Conservation (phyloP, 352 stramenopile genomes). For the Phytophthora quininea region DNA sequence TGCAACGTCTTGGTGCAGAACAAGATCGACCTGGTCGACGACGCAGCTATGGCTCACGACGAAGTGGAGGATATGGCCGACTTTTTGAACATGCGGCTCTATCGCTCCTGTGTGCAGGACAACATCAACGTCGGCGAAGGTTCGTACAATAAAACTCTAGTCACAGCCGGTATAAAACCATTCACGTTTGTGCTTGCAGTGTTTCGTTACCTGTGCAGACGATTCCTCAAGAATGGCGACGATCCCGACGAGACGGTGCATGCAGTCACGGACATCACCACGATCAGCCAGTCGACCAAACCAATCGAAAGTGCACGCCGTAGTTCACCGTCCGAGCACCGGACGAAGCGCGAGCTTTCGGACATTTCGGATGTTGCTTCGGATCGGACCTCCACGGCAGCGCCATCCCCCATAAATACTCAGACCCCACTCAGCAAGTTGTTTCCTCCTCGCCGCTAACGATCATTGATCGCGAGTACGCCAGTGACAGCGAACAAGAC, state of each 20-base stretch:
- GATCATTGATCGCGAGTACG: conserved; percentile 31
- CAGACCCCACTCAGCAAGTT: conserved; percentile 6
- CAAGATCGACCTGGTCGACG: conserved; percentile 75
- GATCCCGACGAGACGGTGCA: conserved; percentile 39
- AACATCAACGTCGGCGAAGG: conserved; percentile 78
- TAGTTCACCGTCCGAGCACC: conserved; percentile 23
- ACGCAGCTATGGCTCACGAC: conserved; percentile 58
- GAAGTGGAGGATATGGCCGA: conserved; percentile 75
- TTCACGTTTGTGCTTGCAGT: conserved; percentile 31
- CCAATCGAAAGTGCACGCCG: conserved; percentile 14
- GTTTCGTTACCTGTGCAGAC: conserved; percentile 62
- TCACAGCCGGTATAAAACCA: no score
- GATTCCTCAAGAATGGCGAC: conserved; percentile 52
- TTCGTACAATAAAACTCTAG: conserved; percentile 10
- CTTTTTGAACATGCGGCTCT: conserved; percentile 58
- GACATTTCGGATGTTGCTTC: conserved; percentile 46
- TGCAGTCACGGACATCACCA: conserved; percentile 61
- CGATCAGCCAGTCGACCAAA: conserved; percentile 45
- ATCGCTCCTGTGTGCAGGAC: conserved; percentile 71
- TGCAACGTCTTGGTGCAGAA: conserved; percentile 77
- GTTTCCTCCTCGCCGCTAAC: conserved; percentile 19
- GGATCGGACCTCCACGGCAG: conserved; percentile 27
- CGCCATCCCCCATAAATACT: conserved; percentile 20
- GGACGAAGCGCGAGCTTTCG: conserved; percentile 41
- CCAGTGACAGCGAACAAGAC: conserved; percentile 29